A percentile compares a stretch with the other conserved stretches of the same genome.
Evolutionary conservation across 306 rosid genomes (phyloP).

Genomic region (Citrullus mucosospermus): DNA sequence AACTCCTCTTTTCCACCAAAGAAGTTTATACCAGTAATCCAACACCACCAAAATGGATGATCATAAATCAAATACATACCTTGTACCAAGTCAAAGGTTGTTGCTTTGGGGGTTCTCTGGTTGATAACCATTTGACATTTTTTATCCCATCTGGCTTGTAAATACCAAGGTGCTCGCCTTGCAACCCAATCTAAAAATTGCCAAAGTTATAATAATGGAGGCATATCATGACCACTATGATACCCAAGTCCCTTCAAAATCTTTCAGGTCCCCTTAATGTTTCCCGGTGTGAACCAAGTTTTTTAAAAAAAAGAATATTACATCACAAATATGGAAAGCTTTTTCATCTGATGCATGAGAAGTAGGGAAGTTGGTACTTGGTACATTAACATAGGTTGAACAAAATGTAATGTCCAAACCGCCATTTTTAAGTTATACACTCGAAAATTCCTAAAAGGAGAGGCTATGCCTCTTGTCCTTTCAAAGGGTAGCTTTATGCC

Average conservation of each 20-base stretch:
- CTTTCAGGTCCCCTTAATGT: neutral
- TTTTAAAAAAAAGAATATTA: neutral
- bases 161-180: conserved; percentile 59
- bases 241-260: neutral
- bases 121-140: conserved; percentile 49
- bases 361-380: too few relatives aligned
- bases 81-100: conserved; percentile 91
- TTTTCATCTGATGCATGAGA: too few relatives aligned
- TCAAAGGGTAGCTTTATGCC: neutral
- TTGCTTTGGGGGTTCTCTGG: conserved; percentile 46
- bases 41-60: neutral
- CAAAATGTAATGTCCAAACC: too few relatives aligned
- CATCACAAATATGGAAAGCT: neutral
- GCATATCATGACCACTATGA: neutral
- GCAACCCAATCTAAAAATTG: conserved; percentile 55
- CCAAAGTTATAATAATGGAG: conserved; percentile 2
- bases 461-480: too few relatives aligned
- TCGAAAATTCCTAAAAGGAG: too few relatives aligned
- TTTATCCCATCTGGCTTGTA: conserved; percentile 40
- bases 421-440: too few relatives aligned
- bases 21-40: neutral
- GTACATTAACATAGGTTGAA: too few relatives aligned
- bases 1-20: neutral
- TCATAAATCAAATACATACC: conserved; percentile 27
- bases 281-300: neutral